phyloP scores from a whole-genome alignment of 1,139 yeast genomes.

The Candida freyschussii region DNA sequence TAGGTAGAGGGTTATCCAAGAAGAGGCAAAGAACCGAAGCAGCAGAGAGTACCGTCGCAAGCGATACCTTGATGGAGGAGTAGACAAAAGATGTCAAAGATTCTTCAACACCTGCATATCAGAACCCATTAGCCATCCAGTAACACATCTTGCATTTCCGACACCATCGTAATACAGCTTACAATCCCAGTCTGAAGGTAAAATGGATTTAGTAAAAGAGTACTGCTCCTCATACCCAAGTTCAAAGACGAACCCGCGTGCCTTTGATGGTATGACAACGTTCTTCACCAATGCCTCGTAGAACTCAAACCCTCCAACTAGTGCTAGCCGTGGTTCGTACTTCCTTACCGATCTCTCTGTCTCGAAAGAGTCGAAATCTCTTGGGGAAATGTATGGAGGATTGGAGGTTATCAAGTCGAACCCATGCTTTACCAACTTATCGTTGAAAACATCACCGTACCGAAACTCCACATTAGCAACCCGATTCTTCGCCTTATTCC shows the following conservation, averaged over 20 bases:
- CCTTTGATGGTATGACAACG: slow-evolving; percentile 35
- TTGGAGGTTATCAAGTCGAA: slow-evolving; percentile 65
- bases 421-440: slow-evolving; percentile 2
- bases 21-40: slow-evolving; percentile 19
- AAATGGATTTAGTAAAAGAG: slow-evolving; percentile 11
- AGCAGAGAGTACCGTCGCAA: background rate
- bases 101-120: slow-evolving; percentile 19
- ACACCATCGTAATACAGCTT: slow-evolving; percentile 28
- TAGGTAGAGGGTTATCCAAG: slow-evolving; percentile 25
- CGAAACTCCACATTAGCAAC: slow-evolving; percentile 15
- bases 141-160: slow-evolving; percentile 29
- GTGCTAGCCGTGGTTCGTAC: slow-evolving; percentile 75
- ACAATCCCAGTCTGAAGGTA: slow-evolving; percentile 23
- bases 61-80: background rate
- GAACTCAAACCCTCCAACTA: slow-evolving; percentile 72
- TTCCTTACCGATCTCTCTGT: slow-evolving; percentile 56
- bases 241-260: slow-evolving; percentile 41
- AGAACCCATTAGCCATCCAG: slow-evolving; percentile 28
- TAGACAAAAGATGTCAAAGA: background rate
- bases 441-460: slow-evolving; percentile 21
- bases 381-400: slow-evolving; percentile 78
- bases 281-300: slow-evolving; percentile 50
- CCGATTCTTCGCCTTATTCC: slow-evolving; percentile 33
- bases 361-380: slow-evolving; percentile 35
- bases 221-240: slow-evolving; percentile 34